These are phyloP conservation scores for Cryptococcus hybrid DNA, from an alignment of 1,284 basidiomycete genomes.

Conservation along the genomic window DNA sequence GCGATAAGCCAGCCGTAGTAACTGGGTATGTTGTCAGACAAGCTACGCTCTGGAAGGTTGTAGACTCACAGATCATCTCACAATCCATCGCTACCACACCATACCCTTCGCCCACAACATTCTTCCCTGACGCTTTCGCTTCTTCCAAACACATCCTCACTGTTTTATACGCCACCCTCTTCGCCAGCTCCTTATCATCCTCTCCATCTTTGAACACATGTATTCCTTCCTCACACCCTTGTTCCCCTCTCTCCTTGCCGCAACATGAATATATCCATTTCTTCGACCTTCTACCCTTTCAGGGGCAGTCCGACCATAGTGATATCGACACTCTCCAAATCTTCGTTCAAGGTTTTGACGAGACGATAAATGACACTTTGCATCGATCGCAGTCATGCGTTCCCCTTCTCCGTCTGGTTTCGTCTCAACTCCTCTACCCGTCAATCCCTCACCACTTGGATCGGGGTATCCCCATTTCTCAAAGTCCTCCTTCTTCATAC, in stretches of 20 bases:
- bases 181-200: slow-evolving; percentile 65
- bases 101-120: slow-evolving; percentile 59
- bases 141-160: slow-evolving; percentile 43
- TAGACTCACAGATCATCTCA: slow-evolving; percentile 71
- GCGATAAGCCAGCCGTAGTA: slow-evolving; percentile 79
- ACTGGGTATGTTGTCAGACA: slow-evolving; percentile 39
- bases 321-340: slow-evolving; percentile 68
- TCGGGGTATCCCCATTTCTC: slow-evolving; percentile 70
- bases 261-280: slow-evolving; percentile 47
- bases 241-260: slow-evolving; percentile 59
- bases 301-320: slow-evolving; percentile 65
- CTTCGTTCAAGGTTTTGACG: slow-evolving; percentile 55
- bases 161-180: slow-evolving; percentile 67
- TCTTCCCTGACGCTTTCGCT: background rate
- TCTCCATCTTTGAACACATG: slow-evolving; percentile 49
- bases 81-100: slow-evolving; percentile 81
- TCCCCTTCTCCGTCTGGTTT: slow-evolving; percentile 68
- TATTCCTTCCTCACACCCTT: slow-evolving; percentile 31
- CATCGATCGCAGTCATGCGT: slow-evolving; percentile 74
- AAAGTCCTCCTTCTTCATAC: slow-evolving; percentile 62
- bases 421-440: slow-evolving; percentile 22
- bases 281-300: slow-evolving; percentile 39
- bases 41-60: too few relatives aligned
- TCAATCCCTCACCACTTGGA: slow-evolving; percentile 58
- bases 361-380: slow-evolving; percentile 62